These are phyloP conservation scores for Diaporthe sp. DNA, from an alignment of 2,329 filamentous ascomycete genomes.

Conservation along the genomic window DNA sequence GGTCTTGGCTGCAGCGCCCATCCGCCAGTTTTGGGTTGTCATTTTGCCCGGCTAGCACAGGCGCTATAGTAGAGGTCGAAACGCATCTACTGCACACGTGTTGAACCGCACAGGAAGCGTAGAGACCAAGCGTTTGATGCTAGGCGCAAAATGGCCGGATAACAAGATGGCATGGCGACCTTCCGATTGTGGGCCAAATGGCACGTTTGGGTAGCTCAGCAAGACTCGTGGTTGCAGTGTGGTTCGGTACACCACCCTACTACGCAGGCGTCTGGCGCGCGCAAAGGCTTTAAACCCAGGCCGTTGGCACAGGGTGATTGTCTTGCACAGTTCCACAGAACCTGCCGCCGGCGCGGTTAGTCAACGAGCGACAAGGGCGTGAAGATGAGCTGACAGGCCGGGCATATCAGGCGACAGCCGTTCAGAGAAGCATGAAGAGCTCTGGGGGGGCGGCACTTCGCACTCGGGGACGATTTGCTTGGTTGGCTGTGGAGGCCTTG, in stretches of 20 bases:
- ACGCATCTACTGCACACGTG: background rate
- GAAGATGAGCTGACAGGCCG: constrained; percentile 28
- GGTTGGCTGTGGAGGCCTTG: constrained; percentile 36
- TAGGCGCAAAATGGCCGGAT: background rate
- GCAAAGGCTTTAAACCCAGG: constrained; percentile 6
- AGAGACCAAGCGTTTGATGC: background rate
- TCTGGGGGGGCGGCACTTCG: background rate
- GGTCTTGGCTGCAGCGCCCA: background rate
- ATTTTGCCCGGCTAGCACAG: background rate
- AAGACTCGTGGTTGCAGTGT: background rate
- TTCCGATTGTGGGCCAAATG: background rate
- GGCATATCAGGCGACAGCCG: constrained; percentile 15
- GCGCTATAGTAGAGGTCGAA: constrained; percentile 7
- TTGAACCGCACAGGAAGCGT: constrained; percentile 1
- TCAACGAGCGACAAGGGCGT: constrained; percentile 21
- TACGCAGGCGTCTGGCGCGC: constrained; percentile 17
- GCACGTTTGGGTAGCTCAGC: background rate
- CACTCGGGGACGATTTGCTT: background rate
- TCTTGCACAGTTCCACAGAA: constrained; percentile 5
- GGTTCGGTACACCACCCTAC: background rate
- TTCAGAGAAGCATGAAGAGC: background rate
- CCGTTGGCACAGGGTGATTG: constrained; percentile 4
- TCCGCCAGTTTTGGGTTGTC: background rate
- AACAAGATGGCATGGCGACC: background rate
- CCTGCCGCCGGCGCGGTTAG: constrained; percentile 19